Conservation (phyloP, 163 green algal genomes). For the Prototheca wickerhamii region DNA sequence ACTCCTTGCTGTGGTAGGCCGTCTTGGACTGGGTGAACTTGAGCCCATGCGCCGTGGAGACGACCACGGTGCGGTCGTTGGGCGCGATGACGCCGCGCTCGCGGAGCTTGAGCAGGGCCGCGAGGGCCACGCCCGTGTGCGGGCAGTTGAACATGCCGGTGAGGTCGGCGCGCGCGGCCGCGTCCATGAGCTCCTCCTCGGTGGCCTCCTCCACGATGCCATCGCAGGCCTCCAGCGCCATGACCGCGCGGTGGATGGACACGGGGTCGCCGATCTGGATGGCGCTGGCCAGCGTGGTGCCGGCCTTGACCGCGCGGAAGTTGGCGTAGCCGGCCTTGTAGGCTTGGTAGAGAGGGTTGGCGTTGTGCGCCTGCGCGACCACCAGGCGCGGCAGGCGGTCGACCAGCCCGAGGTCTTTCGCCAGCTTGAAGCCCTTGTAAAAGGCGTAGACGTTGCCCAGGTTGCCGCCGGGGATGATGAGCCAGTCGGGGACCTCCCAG, state of each 20-base stretch:
- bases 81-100: slow-evolving; percentile 75
- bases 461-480: slow-evolving; percentile 99
- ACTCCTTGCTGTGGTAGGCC: slow-evolving; percentile 87
- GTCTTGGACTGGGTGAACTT: slow-evolving; percentile 97
- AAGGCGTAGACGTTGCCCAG: slow-evolving; percentile 99
- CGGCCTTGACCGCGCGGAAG: slow-evolving; percentile 86
- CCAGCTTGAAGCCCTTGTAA: slow-evolving; percentile 99
- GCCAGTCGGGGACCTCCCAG: slow-evolving; percentile 97
- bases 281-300: slow-evolving; percentile 90
- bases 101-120: slow-evolving; percentile 94
- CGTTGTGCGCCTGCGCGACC: slow-evolving; percentile 81
- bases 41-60: slow-evolving; percentile 92
- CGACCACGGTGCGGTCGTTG: slow-evolving; percentile 86
- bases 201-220: slow-evolving; percentile 89
- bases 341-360: slow-evolving; percentile 93
- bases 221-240: slow-evolving; percentile 79
- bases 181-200: slow-evolving; percentile 99
- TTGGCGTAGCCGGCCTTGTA: slow-evolving; percentile 74
- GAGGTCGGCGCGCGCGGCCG: slow-evolving; percentile 84
- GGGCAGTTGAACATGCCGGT: slow-evolving; percentile 99
- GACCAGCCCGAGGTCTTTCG: slow-evolving; percentile 82
- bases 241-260: slow-evolving; percentile 91
- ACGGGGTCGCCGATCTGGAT: slow-evolving; percentile 99
- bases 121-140: slow-evolving; percentile 94
- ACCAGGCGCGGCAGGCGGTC: slow-evolving; percentile 90